A percentile compares a stretch with the other conserved stretches of the same genome.
These are phyloP conservation scores for Linum trigynum DNA, from an alignment of 345 rosid species.

Conservation along the genomic window DNA sequence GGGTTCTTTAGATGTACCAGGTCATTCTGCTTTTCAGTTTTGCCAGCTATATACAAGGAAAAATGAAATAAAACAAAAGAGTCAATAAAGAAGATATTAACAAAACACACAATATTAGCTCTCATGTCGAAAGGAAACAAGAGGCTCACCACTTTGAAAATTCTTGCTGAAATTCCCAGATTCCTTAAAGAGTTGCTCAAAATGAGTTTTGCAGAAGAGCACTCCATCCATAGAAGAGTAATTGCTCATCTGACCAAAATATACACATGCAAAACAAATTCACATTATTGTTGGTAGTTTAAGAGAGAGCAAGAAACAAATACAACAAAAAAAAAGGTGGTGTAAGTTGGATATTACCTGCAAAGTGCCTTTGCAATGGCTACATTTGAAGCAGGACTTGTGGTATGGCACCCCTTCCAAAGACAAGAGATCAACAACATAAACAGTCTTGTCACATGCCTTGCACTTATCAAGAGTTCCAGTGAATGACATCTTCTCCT, in stretches of 20 bases:
- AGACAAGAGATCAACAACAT: slow-evolving; percentile 76
- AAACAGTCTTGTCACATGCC: slow-evolving; percentile 82
- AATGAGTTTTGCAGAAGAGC: slow-evolving; percentile 91
- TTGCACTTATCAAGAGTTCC: slow-evolving; percentile 92
- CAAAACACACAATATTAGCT: neutral
- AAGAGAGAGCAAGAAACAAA: neutral
- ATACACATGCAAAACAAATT: neutral
- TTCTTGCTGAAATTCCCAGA: slow-evolving; percentile 98
- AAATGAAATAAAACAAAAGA: neutral
- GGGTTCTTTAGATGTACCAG: slow-evolving; percentile 30
- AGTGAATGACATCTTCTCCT: slow-evolving; percentile 57
- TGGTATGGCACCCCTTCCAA: slow-evolving; percentile 83
- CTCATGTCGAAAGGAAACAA: neutral
- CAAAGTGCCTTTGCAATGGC: slow-evolving; percentile 90
- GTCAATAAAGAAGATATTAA: neutral
- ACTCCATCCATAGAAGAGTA: slow-evolving; percentile 99
- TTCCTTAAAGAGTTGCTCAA: slow-evolving; percentile 97
- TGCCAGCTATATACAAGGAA: slow-evolving; percentile 12
- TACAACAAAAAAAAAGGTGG: neutral
- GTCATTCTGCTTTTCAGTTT: slow-evolving; percentile 29
- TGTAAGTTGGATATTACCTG: slow-evolving; percentile 26
- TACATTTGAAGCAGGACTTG: slow-evolving; percentile 82
- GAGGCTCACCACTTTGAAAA: slow-evolving; percentile 51
- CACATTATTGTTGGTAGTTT: too few relatives aligned
- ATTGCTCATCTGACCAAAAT: slow-evolving; percentile 67